These are phyloP conservation scores for Acacia melanoxylon DNA, from an alignment of 306 rosid species.

Conservation along the genomic window DNA sequence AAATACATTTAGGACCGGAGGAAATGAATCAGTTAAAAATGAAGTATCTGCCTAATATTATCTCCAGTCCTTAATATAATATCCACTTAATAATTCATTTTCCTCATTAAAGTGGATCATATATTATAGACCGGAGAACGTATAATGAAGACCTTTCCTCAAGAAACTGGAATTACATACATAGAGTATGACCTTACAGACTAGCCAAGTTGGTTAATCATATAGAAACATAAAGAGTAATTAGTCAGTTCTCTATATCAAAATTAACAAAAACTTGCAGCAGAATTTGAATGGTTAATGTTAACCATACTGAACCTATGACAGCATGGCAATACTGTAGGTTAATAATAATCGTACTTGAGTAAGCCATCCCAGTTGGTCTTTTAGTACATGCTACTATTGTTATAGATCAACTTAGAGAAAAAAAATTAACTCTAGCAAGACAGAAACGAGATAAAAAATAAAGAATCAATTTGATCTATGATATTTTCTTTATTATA, in stretches of 20 bases:
- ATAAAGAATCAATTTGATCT: background rate
- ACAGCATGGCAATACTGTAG: background rate
- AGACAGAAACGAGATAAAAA: slow-evolving; percentile 5
- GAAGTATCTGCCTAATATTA: background rate
- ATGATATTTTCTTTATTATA: background rate
- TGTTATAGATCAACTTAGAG: background rate
- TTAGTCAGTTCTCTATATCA: background rate
- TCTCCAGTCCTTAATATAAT: no score
- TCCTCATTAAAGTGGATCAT: no score
- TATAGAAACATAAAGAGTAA: background rate
- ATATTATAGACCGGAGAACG: no score
- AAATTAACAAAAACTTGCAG: background rate
- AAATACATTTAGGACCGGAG: no score
- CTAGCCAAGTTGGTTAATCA: background rate
- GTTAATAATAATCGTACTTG: background rate
- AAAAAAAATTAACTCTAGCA: background rate
- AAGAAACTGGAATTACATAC: slow-evolving; percentile 6
- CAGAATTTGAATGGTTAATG: background rate
- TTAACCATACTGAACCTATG: background rate
- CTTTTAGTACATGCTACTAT: background rate
- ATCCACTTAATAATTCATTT: no score
- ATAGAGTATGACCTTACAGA: background rate
- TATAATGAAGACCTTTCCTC: slow-evolving; percentile 1
- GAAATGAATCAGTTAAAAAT: background rate
- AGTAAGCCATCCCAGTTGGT: background rate